Base-by-base conservation (phyloP, 495 filamentous ascomycete species). In the Ascodesmis nigricans region DNA sequence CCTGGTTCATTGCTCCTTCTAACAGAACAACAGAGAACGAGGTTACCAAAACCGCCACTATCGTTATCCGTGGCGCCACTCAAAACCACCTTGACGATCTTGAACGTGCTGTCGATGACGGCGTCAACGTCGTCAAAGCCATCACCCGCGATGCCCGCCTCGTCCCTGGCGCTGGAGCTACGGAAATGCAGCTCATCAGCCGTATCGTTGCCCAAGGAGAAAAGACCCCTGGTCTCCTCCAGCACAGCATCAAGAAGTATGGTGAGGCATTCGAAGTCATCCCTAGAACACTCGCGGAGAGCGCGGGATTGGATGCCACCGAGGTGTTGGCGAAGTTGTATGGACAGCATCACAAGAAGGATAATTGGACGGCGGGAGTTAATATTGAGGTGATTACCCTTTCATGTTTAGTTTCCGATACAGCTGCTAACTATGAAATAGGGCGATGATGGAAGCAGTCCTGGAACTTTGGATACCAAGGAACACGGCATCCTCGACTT, bases 251-350 rank as follows among this genome's bases (percentile, higher is more conserved):
- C 57, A 76, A 77, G 55, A 99, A 99, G 58, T 99, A 73, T 50
- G 90, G 75, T 33, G 87, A 99, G 55, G 82, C 90, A 10, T 99
- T 99, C 53, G 90, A 99, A 57, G 82, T 99, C 32, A 71, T 99
- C 27, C 82, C 90, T 3, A 69, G 83, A 36, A 91, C 78, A 5
- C 61, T 99, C 24, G 90, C 90, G 34, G 90, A 95, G 54, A 84
- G 75, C 35, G 82, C 83, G 21, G 90, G 90, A 37, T 61, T 99
- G 9, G 90, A 99, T 50, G 90, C 84, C 30, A 95, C 90, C 9
- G 87, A 95, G 56, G 75, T 91, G 31, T 63, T 99, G 30, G 80
- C 76, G 39, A 67, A 75, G 50, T 62, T 99, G 26, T 95, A 95
- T 57, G 80, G 83, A 14, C 79, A 84, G 13, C 90, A 95, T 53